phyloP scores from a whole-genome alignment of 768 basidiomycete genomes.

The Leucocoprinus sp. region DNA sequence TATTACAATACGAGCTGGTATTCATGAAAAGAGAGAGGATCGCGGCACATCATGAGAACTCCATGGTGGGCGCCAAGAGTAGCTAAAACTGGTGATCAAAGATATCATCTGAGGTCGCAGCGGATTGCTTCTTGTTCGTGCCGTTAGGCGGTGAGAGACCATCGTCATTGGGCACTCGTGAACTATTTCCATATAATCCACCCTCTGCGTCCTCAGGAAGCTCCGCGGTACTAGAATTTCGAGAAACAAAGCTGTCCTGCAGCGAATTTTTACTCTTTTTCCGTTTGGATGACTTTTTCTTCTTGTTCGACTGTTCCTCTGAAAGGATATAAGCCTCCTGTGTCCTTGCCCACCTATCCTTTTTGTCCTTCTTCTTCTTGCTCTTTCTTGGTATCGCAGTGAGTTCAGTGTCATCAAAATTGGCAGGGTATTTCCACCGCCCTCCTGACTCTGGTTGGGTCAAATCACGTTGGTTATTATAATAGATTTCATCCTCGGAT shows the following conservation, averaged over 20 bases:
- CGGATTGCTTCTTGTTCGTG: constrained; percentile 14
- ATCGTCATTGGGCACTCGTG: constrained; percentile 12
- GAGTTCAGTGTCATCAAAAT: constrained; percentile 59
- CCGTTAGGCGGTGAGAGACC: constrained; percentile 11
- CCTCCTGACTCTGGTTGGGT: constrained; percentile 39
- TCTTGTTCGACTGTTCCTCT: constrained; percentile 33
- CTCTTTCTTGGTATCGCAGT: constrained; percentile 31
- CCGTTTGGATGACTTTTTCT: constrained; percentile 49
- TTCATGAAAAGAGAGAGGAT: too few species aligned
- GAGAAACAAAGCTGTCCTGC: constrained; percentile 25
- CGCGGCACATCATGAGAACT: too few species aligned
- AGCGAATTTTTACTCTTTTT: constrained; percentile 43
- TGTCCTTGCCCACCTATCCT: constrained; percentile 81
- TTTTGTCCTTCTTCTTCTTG: constrained; percentile 70
- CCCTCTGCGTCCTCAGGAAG: constrained; percentile 71
- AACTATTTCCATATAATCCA: constrained; percentile 46
- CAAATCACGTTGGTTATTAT: constrained; percentile 41
- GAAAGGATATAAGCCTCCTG: constrained; percentile 72
- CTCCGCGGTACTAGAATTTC: constrained; percentile 35
- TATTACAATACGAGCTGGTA: too few species aligned
- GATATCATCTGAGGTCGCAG: constrained; percentile 37
- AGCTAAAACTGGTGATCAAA: constrained; percentile 60
- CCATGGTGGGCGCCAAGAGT: too few species aligned
- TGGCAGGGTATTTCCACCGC: constrained; percentile 82
- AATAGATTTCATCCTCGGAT: constrained; percentile 69